A percentile compares a stretch with the other conserved stretches of the same genome.
Conservation (phyloP, 129 eudicot genomes). For the Saussurea involucrata region DNA sequence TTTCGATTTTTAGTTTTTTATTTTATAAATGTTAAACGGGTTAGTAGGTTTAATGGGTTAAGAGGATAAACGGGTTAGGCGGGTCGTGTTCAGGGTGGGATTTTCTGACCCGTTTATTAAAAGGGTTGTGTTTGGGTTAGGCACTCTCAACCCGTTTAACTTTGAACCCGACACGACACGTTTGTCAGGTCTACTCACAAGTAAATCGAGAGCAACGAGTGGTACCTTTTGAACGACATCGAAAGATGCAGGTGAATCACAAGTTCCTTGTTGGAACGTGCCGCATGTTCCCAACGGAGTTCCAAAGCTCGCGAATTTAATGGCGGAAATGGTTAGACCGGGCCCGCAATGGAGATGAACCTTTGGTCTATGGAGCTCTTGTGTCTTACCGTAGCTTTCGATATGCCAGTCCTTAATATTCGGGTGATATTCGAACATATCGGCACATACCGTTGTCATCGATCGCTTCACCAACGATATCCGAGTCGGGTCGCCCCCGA, state of each 20-base stretch:
- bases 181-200: too few species aligned
- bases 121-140: too few species aligned
- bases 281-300: constrained; percentile 60
- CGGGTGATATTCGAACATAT: constrained; percentile 43
- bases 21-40: too few species aligned
- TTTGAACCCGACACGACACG: too few species aligned
- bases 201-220: not conserved
- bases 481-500: constrained; percentile 60
- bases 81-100: too few species aligned
- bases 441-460: constrained; percentile 39
- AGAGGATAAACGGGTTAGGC: too few species aligned
- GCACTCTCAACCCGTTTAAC: too few species aligned
- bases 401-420: constrained; percentile 36
- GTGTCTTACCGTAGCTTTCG: constrained; percentile 38
- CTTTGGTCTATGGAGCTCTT: constrained; percentile 44
- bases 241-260: constrained; percentile 44
- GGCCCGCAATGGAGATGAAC: constrained; percentile 44
- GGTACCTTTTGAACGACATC: constrained; percentile 36
- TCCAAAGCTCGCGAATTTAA: constrained; percentile 58
- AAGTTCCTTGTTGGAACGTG: constrained; percentile 45
- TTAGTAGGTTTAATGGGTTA: too few species aligned
- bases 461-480: constrained; percentile 51
- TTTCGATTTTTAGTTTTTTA: too few species aligned
- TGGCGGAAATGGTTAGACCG: constrained; percentile 39
- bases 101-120: too few species aligned